These are phyloP conservation scores for Saccharomycopsis crataegensis DNA, from an alignment of 1,139 yeast species.

Conservation along the genomic window DNA sequence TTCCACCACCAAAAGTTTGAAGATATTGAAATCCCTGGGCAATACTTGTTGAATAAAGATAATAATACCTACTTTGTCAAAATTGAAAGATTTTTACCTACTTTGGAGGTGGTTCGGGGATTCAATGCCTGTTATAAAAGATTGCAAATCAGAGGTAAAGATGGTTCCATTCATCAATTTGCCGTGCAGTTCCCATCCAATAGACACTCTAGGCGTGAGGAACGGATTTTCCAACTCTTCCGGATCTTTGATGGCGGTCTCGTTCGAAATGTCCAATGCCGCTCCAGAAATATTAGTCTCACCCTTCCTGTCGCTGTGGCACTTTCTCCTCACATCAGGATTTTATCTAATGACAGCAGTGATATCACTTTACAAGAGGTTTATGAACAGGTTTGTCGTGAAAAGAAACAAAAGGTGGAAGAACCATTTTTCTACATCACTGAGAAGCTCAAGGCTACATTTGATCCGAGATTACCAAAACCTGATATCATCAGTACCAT, in stretches of 20 bases:
- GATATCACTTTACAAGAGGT: slow-evolving; percentile 79
- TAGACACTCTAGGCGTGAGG: slow-evolving; percentile 94
- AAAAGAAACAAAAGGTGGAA: slow-evolving; percentile 70
- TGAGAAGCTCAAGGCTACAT: slow-evolving; percentile 84
- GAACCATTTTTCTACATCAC: slow-evolving; percentile 85
- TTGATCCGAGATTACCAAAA: slow-evolving; percentile 85
- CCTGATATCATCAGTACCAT: slow-evolving; percentile 87
- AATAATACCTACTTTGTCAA: slow-evolving; percentile 83
- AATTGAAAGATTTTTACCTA: slow-evolving; percentile 87
- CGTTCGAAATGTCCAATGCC: slow-evolving; percentile 76
- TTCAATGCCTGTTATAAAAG: slow-evolving; percentile 91
- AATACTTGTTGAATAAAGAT: slow-evolving; percentile 78
- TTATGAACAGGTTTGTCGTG: slow-evolving; percentile 81
- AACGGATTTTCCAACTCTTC: slow-evolving; percentile 85
- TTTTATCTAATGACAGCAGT: slow-evolving; percentile 76
- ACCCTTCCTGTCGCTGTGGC: slow-evolving; percentile 93
- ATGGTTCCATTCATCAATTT: slow-evolving; percentile 86
- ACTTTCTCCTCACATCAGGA: slow-evolving; percentile 87
- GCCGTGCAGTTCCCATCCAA: slow-evolving; percentile 98
- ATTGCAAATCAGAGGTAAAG: slow-evolving; percentile 85
- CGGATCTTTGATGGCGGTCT: slow-evolving; percentile 80
- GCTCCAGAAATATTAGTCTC: slow-evolving; percentile 78
- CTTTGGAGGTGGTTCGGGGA: slow-evolving; percentile 83
- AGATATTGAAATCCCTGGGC: slow-evolving; percentile 97
- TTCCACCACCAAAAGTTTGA: slow-evolving; percentile 98